A percentile compares a stretch with the other conserved stretches of the same genome.
Conservation (phyloP, 345 rosid species). For the Theobroma cacao region DNA sequence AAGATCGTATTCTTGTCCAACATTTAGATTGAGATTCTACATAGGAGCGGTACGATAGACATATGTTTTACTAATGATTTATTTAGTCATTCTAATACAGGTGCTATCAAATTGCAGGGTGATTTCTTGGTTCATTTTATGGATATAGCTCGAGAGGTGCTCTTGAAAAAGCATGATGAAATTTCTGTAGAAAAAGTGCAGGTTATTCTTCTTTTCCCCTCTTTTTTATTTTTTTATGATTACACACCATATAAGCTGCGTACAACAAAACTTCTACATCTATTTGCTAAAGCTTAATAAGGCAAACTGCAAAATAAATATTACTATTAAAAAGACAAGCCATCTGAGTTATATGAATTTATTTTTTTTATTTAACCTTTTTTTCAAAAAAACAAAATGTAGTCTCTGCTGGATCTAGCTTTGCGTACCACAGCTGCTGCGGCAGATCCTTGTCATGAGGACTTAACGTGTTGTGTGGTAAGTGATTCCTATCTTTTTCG, state of each 20-base stretch:
- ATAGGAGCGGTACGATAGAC: not conserved
- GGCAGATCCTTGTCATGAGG: constrained; percentile 95
- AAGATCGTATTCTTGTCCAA: not conserved
- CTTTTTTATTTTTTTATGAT: not conserved
- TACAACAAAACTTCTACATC: constrained; percentile 6
- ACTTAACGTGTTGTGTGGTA: constrained; percentile 93
- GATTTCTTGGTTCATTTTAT: constrained; percentile 97
- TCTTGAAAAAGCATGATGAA: constrained; percentile 71
- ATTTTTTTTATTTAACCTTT: not conserved
- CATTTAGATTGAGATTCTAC: not conserved
- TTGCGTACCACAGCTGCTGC: constrained; percentile 93
- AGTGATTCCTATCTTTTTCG: constrained; percentile 24
- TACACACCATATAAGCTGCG: constrained; percentile 9
- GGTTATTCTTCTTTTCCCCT: constrained; percentile 32
- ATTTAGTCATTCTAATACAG: constrained; percentile 10
- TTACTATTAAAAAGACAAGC: not conserved
- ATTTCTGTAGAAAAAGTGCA: constrained; percentile 89
- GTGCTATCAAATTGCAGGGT: constrained; percentile 49
- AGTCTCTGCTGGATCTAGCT: constrained; percentile 98
- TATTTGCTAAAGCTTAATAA: not conserved
- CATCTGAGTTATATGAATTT: not conserved
- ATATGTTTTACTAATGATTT: not conserved
- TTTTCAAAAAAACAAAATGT: constrained; percentile 8
- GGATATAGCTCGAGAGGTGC: constrained; percentile 97
- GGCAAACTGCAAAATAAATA: constrained; percentile 1